Conservation (phyloP, 441 rosid genomes). For the Viola pubescens region DNA sequence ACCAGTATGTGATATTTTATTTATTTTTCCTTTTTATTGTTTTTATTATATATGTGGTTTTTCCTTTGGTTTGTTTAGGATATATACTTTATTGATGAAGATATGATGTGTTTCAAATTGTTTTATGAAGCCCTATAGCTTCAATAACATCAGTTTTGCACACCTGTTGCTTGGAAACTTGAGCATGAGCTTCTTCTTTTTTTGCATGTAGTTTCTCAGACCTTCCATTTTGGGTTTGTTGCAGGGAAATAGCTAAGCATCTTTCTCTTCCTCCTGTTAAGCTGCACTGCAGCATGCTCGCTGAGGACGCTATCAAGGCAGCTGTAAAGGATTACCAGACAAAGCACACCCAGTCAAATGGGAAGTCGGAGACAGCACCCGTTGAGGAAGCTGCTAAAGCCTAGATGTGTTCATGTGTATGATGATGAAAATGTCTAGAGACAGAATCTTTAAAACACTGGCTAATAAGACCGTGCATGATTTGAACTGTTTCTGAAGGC, state of each 20-base stretch:
- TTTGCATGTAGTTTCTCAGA: not conserved
- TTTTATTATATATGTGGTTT: too few relatives aligned
- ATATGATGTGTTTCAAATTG: too few relatives aligned
- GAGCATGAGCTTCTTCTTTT: not conserved
- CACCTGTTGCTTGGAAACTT: not conserved
- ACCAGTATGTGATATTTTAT: too few relatives aligned
- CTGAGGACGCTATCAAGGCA: slow-evolving; percentile 98
- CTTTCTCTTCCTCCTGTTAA: slow-evolving; percentile 94
- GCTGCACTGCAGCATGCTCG: slow-evolving; percentile 99
- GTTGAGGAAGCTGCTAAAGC: slow-evolving; percentile 45
- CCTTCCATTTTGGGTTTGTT: not conserved
- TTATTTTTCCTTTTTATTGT: too few relatives aligned
- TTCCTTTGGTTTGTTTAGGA: too few relatives aligned
- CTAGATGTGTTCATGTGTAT: slow-evolving; percentile 18
- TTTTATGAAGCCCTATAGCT: too few relatives aligned
- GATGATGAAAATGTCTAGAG: slow-evolving; percentile 10
- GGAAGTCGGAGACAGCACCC: slow-evolving; percentile 21
- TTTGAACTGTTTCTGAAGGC: not conserved
- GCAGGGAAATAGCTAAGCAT: slow-evolving; percentile 86
- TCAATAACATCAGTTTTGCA: too few relatives aligned
- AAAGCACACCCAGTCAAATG: slow-evolving; percentile 42
- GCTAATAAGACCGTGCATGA: not conserved
- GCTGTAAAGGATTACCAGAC: slow-evolving; percentile 80
- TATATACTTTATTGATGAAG: too few relatives aligned
- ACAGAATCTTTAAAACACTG: not conserved